These are phyloP conservation scores for Xylariaceae sp. DNA, from an alignment of 2,329 filamentous ascomycete species.

Conservation along the genomic window DNA sequence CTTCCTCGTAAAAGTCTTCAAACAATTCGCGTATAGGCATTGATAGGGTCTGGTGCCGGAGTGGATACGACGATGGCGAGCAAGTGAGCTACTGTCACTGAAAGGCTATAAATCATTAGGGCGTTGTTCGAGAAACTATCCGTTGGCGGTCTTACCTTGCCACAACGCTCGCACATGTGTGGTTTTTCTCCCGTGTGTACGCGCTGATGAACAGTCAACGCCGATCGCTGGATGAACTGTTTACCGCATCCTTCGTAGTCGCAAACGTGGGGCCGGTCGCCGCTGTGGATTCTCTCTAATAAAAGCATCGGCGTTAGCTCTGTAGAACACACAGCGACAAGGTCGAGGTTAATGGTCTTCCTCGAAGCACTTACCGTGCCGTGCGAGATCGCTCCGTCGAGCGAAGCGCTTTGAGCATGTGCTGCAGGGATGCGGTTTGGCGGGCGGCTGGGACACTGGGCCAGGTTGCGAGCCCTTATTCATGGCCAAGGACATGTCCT, in stretches of 20 bases:
- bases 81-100: slow-evolving; percentile 90
- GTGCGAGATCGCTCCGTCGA: slow-evolving; percentile 83
- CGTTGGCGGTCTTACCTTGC: slow-evolving; percentile 65
- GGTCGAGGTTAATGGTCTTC: neutral
- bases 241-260: slow-evolving; percentile 86
- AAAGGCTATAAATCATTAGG: slow-evolving; percentile 61
- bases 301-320: neutral
- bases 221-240: slow-evolving; percentile 94
- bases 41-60: slow-evolving; percentile 95
- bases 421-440: slow-evolving; percentile 78
- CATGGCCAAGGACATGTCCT: slow-evolving; percentile 34
- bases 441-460: slow-evolving; percentile 35
- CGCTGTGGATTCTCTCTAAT: slow-evolving; percentile 92
- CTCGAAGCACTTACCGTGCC: slow-evolving; percentile 66
- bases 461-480: slow-evolving; percentile 36
- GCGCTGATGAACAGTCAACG: slow-evolving; percentile 88
- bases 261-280: slow-evolving; percentile 85
- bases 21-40: slow-evolving; percentile 93
- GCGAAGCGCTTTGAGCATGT: slow-evolving; percentile 91
- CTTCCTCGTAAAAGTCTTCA: slow-evolving; percentile 95
- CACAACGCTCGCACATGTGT: slow-evolving; percentile 93
- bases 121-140: neutral
- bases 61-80: slow-evolving; percentile 89
- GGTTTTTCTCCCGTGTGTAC: slow-evolving; percentile 98
- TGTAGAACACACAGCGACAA: neutral